Percentiles rank a stretch among this genome's conserved stretches.
phyloP scores from a whole-genome alignment of 345 rosid genomes.

The Eucalyptus virginea region DNA sequence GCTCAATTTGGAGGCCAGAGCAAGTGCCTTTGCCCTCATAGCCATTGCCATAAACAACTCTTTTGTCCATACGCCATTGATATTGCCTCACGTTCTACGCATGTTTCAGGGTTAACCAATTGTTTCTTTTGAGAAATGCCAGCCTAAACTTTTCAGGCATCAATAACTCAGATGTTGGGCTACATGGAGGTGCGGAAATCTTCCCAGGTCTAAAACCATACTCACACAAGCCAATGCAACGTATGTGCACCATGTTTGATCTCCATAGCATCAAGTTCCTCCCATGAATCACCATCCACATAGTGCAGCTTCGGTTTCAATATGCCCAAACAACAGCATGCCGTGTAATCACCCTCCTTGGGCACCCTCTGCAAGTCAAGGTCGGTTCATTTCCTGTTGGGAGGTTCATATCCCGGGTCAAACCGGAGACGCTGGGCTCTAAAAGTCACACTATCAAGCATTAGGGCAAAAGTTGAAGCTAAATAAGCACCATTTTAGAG shows the following conservation, averaged over 20 bases:
- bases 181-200: constrained; percentile 5
- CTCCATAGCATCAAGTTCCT: constrained; percentile 9
- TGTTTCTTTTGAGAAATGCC: constrained; percentile 73
- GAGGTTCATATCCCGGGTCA: constrained; percentile 26
- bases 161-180: constrained; percentile 32
- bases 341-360: constrained; percentile 51
- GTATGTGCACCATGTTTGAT: constrained; percentile 69
- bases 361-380: constrained; percentile 89
- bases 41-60: constrained; percentile 47
- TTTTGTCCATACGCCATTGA: constrained; percentile 66
- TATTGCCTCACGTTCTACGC: constrained; percentile 88
- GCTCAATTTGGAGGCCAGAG: no score
- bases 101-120: constrained; percentile 73
- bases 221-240: constrained; percentile 86
- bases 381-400: constrained; percentile 50
- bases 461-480: neutral
- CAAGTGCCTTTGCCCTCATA: constrained; percentile 41
- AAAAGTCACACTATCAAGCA: neutral
- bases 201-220: constrained; percentile 25
- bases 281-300: constrained; percentile 82
- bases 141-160: constrained; percentile 85
- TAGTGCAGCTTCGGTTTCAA: constrained; percentile 62
- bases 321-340: constrained; percentile 48
- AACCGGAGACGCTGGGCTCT: constrained; percentile 7
- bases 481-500: neutral